These are phyloP conservation scores for Collybia mongolica DNA, from an alignment of 768 basidiomycete species.

Conservation along the genomic window DNA sequence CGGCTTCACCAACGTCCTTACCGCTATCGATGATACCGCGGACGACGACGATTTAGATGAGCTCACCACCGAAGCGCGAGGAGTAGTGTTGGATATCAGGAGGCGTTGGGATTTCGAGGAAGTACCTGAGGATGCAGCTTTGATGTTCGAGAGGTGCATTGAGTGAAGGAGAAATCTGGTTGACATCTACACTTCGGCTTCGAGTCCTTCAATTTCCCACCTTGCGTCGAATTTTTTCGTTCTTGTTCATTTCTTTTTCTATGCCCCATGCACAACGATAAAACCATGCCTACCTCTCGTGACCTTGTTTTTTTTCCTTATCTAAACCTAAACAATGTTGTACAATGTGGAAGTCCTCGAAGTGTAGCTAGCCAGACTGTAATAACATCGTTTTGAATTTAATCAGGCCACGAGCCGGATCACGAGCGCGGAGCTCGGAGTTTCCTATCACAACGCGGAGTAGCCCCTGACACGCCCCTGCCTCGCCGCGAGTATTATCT, in stretches of 20 bases:
- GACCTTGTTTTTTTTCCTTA: background rate
- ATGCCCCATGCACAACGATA: background rate
- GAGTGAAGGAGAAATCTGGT: background rate
- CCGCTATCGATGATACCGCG: conserved; percentile 2
- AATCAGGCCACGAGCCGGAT: background rate
- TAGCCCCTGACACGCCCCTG: background rate
- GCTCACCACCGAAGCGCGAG: conserved; percentile 12
- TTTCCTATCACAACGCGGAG: background rate
- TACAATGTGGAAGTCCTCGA: no score
- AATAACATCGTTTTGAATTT: background rate
- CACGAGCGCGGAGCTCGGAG: conserved; percentile 1
- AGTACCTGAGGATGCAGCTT: background rate
- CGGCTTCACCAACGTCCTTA: conserved; percentile 11
- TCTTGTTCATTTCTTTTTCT: background rate
- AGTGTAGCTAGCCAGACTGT: background rate
- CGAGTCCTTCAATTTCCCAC: no score
- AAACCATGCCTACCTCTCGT: background rate
- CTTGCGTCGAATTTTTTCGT: background rate
- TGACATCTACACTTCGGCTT: no score
- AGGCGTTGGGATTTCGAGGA: conserved; percentile 10
- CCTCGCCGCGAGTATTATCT: background rate
- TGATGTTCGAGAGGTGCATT: conserved; percentile 9
- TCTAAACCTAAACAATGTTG: no score
- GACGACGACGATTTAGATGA: conserved; percentile 13
- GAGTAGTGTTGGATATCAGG: conserved; percentile 8